These are phyloP conservation scores for Phaffomyces thermotolerans DNA, from an alignment of 805 yeast genomes.

Conservation along the genomic window DNA sequence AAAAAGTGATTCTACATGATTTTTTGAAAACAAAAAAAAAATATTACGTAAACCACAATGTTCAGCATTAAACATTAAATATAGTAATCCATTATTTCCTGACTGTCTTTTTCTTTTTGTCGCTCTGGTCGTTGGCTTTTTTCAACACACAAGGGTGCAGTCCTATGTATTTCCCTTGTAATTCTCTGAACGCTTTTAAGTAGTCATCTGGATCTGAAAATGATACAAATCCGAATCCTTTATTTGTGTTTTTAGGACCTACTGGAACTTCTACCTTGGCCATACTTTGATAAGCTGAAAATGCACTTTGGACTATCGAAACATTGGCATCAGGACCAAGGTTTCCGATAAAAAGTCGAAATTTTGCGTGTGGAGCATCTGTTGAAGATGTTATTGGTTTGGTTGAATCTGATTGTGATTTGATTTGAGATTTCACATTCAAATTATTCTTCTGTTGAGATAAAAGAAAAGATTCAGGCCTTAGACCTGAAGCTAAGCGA, in stretches of 20 bases:
- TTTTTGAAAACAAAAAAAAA: too few species aligned
- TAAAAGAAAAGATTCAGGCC: conserved; percentile 39
- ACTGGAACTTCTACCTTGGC: conserved; percentile 53
- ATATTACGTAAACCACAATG: background rate
- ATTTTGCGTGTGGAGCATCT: conserved; percentile 26
- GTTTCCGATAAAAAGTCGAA: conserved; percentile 69
- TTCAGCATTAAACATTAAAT: background rate
- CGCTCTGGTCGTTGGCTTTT: conserved; percentile 38
- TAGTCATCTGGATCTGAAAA: conserved; percentile 61
- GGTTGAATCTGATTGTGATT: conserved; percentile 3
- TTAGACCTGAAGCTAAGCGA: conserved; percentile 41
- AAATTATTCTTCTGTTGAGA: conserved; percentile 19
- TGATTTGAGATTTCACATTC: conserved; percentile 11
- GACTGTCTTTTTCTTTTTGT: conserved; percentile 16
- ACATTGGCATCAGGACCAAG: conserved; percentile 62
- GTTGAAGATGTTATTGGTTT: conserved; percentile 1
- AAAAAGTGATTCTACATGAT: too few species aligned
- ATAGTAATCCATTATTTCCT: background rate
- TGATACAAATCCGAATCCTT: conserved; percentile 73
- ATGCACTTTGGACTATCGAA: conserved; percentile 45
- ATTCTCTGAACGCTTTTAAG: conserved; percentile 60
- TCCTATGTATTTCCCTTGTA: conserved; percentile 74
- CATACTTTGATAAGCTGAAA: conserved; percentile 44
- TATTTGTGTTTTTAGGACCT: conserved; percentile 36
- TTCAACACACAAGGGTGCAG: conserved; percentile 64